Evolutionary conservation across 2,329 filamentous ascomycete genomes (phyloP).

Genomic region (Aureobasidium musti): DNA sequence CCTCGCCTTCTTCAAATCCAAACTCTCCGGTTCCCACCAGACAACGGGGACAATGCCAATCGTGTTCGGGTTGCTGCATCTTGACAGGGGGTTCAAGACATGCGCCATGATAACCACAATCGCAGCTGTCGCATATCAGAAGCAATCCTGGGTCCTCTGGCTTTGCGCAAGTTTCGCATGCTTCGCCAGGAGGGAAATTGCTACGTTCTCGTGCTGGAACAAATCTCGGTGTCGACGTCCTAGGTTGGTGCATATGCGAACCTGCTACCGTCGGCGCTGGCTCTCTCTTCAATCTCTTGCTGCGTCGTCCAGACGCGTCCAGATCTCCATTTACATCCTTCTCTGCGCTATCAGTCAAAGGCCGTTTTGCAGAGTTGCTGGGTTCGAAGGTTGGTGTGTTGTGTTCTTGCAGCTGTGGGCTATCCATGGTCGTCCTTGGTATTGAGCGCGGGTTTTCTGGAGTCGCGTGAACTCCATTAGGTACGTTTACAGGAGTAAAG

Average conservation of each 20-base stretch:
- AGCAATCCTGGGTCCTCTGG: conserved; percentile 71
- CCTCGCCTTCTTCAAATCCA: conserved; percentile 92
- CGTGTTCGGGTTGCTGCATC: conserved; percentile 72
- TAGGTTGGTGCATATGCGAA: conserved; percentile 94
- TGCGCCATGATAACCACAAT: conserved; percentile 80
- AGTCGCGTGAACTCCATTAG: conserved; percentile 56
- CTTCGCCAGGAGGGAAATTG: conserved; percentile 60
- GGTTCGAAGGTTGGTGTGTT: conserved; percentile 66
- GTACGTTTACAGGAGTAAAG: conserved; percentile 62
- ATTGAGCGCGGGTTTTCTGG: conserved; percentile 59
- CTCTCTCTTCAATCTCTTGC: conserved; percentile 87
- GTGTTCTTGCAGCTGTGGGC: conserved; percentile 63
- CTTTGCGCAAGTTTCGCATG: conserved; percentile 83
- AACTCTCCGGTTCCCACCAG: conserved; percentile 96
- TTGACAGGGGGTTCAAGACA: conserved; percentile 87
- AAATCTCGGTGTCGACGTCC: conserved; percentile 72
- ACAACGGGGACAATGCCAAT: conserved; percentile 96
- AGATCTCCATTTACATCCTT: conserved; percentile 63
- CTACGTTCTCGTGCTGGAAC: conserved; percentile 58
- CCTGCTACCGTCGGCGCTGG: conserved; percentile 80
- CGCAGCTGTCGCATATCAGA: conserved; percentile 86
- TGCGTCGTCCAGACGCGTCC: conserved; percentile 63
- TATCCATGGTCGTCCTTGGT: conserved; percentile 61
- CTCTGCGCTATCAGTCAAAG: conserved; percentile 55
- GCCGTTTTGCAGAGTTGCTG: conserved; percentile 64